Conservation (phyloP, 1,284 basidiomycete species). For the Earliella scabrosa region DNA sequence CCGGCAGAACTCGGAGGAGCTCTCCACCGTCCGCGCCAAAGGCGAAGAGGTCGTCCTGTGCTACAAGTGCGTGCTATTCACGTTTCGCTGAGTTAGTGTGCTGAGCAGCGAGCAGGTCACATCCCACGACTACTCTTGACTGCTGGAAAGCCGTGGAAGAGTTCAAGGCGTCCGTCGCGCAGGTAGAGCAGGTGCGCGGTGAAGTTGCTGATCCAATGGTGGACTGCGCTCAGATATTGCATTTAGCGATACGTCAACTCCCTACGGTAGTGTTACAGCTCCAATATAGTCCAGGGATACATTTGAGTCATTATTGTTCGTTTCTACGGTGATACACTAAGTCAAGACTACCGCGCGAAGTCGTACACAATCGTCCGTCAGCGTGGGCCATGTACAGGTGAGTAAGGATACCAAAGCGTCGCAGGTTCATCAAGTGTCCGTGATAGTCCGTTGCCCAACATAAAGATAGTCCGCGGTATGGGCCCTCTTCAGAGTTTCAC, state of each 20-base stretch:
- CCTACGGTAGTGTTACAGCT: constrained; percentile 42
- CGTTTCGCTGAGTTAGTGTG: background rate
- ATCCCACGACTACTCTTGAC: constrained; percentile 64
- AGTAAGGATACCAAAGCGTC: constrained; percentile 9
- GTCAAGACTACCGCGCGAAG: background rate
- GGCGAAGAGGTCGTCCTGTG: constrained; percentile 70
- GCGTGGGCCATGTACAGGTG: constrained; percentile 1
- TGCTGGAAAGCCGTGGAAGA: constrained; percentile 79
- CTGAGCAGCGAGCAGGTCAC: constrained; percentile 46
- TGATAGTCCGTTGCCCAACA: constrained; percentile 6
- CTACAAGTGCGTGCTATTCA: constrained; percentile 60
- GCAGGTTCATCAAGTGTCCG: constrained; percentile 9
- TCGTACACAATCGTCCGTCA: background rate
- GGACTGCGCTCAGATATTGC: constrained; percentile 11
- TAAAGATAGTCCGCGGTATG: background rate
- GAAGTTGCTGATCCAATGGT: background rate
- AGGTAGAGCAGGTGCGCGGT: constrained; percentile 63
- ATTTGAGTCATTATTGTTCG: background rate
- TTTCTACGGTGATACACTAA: background rate
- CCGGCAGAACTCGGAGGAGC: constrained; percentile 57
- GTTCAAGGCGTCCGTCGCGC: constrained; percentile 73
- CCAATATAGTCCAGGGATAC: background rate
- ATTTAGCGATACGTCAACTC: constrained; percentile 59
- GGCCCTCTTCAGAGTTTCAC: background rate
- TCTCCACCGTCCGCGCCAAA: constrained; percentile 59